Base-by-base conservation (phyloP, 2,329 filamentous ascomycete genomes). In the Nemania diffusa region DNA sequence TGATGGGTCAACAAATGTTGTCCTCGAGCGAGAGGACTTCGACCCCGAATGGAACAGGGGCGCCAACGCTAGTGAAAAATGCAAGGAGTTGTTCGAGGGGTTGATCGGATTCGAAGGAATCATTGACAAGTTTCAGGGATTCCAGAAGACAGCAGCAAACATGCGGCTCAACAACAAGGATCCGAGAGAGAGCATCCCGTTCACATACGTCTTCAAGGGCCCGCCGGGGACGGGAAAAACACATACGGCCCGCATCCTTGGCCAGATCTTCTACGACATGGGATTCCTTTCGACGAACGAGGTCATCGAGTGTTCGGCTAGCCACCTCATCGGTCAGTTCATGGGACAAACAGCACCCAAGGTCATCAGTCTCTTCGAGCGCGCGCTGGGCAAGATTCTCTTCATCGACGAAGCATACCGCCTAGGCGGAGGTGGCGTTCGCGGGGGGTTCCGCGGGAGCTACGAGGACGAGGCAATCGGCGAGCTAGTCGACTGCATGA, bases 381-480 rank as follows among this genome's bases (percentile, higher is more conserved):
- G 81, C 44, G 83, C 81, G 0, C 81, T 92, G 0, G 91, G 91
- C 0, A 87, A 85, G 24, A 88, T 93, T 0, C 81, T 94, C 0
- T 90, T 93, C 67, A 85, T 94, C 7, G 91, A 93, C 57, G 90
- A 93, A 74, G 90, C 90, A 0, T 92, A 92, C 71, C 84, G 90
- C 0, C n/a, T n/a, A n/a, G n/a, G n/a, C n/a, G n/a, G n/a, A n/a
- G n/a, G n/a, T n/a, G n/a, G n/a, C n/a, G n/a, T n/a, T n/a, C n/a
- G n/a, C n/a, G n/a, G n/a, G n/a, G n/a, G n/a, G n/a, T 83, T 93
- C 0, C 82, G 79, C 0, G 84, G 86, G 0, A 86, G 87, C 0
- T 92, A 87, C 71, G 88, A 85, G 0, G 83, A 85, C 55, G 85
- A 87, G 63, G 85, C 85, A 0, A 74, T 86, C 0, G 84, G 86